Percentiles rank a stretch among this genome's conserved stretches.
phyloP scores from a whole-genome alignment of 345 rosid genomes.

The Eucalyptus tenuipes region DNA sequence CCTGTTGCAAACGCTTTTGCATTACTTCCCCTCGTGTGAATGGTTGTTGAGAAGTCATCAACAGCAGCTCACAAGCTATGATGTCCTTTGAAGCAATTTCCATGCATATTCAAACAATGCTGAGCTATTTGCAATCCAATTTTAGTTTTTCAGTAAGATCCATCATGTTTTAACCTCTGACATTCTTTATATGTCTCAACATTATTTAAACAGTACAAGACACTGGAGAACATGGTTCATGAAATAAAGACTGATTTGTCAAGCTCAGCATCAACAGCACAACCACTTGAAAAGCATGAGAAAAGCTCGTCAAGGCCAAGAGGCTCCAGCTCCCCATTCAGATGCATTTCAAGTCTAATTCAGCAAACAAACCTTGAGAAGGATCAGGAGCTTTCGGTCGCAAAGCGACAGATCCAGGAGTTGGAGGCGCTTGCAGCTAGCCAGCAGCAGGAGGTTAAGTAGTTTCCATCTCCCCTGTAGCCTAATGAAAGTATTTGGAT shows the following conservation, averaged over 20 bases:
- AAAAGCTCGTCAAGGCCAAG: conserved; percentile 44
- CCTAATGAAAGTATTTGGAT: neutral
- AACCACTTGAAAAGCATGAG: conserved; percentile 33
- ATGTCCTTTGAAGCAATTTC: neutral
- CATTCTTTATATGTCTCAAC: neutral
- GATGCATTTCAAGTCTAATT: conserved; percentile 80
- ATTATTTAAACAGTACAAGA: conserved; percentile 50
- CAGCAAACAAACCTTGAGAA: conserved; percentile 81
- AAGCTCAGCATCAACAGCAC: conserved; percentile 22
- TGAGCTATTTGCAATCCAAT: neutral
- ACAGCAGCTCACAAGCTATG: neutral
- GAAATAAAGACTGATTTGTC: conserved; percentile 45
- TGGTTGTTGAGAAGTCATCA: neutral
- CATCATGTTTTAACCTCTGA: neutral
- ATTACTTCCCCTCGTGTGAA: neutral
- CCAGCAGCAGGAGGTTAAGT: conserved; percentile 71
- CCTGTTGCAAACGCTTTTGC: neutral
- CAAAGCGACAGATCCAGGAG: conserved; percentile 59
- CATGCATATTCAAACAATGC: neutral
- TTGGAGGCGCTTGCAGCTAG: conserved; percentile 44
- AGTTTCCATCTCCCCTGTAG: neutral
- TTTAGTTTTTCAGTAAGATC: neutral
- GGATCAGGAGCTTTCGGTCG: conserved; percentile 62
- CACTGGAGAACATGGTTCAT: conserved; percentile 63
- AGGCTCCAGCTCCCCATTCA: conserved; percentile 91